These are phyloP conservation scores for Trichodelitschia bisporula DNA, from an alignment of 495 filamentous ascomycete genomes.

Conservation along the genomic window DNA sequence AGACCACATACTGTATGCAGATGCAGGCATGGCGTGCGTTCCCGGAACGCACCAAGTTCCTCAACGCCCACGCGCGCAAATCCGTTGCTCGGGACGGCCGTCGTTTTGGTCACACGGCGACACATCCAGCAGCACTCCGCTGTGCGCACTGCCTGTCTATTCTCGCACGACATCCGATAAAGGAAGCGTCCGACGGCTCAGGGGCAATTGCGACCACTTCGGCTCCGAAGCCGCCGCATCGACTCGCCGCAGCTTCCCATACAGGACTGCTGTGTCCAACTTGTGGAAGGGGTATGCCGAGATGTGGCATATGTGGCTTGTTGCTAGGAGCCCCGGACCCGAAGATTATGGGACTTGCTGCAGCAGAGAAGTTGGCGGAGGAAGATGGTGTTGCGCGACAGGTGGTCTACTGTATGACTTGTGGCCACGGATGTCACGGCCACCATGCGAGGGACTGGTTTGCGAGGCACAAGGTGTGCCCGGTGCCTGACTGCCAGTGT, in stretches of 20 bases:
- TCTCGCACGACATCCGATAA: conserved; percentile 1
- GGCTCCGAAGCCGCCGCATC: not conserved
- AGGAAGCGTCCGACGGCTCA: not conserved
- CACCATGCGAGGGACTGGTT: conserved; percentile 86
- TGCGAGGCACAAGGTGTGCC: conserved; percentile 50
- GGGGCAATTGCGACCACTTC: conserved; percentile 1
- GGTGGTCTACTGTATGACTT: conserved; percentile 65
- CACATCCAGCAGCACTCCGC: conserved; percentile 6
- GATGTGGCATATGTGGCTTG: conserved; percentile 71
- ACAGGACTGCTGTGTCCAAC: conserved; percentile 47
- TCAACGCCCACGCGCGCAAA: conserved; percentile 13
- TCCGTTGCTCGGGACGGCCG: conserved; percentile 9
- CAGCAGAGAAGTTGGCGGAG: conserved; percentile 15
- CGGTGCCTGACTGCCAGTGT: conserved; percentile 73
- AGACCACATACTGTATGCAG: conserved; percentile 52
- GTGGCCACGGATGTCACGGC: conserved; percentile 74
- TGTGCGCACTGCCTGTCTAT: conserved; percentile 10
- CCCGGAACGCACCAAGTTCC: conserved; percentile 34
- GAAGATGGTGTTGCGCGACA: conserved; percentile 15
- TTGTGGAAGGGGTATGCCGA: conserved; percentile 68
- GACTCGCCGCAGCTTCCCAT: conserved; percentile 16
- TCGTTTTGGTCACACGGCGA: conserved; percentile 7
- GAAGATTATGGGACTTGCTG: conserved; percentile 28
- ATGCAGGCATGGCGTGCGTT: conserved; percentile 55
- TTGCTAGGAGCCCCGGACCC: conserved; percentile 61